phyloP scores from a whole-genome alignment of 768 basidiomycete genomes.

The Suillus cothurnatus region DNA sequence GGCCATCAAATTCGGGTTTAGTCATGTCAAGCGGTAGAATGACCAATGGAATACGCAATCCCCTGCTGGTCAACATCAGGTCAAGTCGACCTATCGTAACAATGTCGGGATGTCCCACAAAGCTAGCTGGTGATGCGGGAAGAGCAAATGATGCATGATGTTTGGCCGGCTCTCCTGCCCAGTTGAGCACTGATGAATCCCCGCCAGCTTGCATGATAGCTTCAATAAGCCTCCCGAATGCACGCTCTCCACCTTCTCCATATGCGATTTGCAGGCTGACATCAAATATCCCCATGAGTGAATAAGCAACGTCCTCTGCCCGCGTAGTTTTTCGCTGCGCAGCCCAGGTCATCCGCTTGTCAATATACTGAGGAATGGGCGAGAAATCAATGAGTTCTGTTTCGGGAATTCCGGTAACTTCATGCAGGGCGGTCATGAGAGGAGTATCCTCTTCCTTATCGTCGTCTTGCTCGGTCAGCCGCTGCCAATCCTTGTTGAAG shows the following conservation, averaged over 20 bases:
- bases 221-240: neutral
- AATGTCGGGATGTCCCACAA: neutral
- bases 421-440: neutral
- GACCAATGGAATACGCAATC: neutral
- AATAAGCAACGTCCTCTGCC: neutral
- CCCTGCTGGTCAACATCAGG: neutral
- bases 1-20: neutral
- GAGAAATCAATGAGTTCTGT: neutral
- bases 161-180: neutral
- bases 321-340: neutral
- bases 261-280: neutral
- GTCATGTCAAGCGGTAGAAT: neutral
- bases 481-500: neutral
- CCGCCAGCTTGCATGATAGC: neutral
- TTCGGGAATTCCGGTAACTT: neutral
- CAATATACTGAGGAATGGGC: neutral
- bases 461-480: neutral
- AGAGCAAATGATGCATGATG: neutral
- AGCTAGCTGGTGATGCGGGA: neutral
- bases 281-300: neutral
- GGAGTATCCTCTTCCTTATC: neutral
- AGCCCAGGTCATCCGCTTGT: neutral
- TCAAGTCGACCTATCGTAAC: neutral
- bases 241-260: neutral
- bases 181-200: neutral